Percentiles rank a stretch among this genome's conserved stretches.
Evolutionary conservation across 768 basidiomycete species (phyloP).

Genomic region (Austroboletus eburneus): DNA sequence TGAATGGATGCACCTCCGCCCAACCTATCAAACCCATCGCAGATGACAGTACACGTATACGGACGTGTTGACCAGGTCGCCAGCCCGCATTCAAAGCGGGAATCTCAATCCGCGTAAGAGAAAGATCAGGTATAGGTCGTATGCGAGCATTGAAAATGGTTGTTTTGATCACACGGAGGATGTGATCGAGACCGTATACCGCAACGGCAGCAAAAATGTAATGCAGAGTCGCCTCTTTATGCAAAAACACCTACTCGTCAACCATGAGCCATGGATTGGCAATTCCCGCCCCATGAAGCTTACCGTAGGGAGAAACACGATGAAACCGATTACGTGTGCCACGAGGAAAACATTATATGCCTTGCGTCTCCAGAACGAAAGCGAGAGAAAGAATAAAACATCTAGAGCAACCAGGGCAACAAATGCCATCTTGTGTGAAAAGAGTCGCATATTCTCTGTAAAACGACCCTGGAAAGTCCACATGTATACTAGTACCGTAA

Average conservation of each 20-base stretch:
- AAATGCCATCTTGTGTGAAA: conserved; percentile 26
- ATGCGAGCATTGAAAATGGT: conserved; percentile 43
- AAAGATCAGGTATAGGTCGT: conserved; percentile 41
- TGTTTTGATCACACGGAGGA: conserved; percentile 44
- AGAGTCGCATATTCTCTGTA: conserved; percentile 3
- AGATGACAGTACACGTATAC: conserved; percentile 42
- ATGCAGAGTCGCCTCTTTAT: conserved; percentile 28
- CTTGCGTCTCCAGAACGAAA: conserved; percentile 38
- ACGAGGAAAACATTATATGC: conserved; percentile 43
- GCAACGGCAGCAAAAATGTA: conserved; percentile 39
- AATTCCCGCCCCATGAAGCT: conserved; percentile 15
- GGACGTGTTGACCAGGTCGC: conserved; percentile 59
- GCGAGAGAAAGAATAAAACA: conserved; percentile 36
- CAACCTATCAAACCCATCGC: conserved; percentile 37
- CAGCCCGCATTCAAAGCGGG: conserved; percentile 47
- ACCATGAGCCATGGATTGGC: not conserved
- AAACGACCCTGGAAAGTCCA: conserved; percentile 26
- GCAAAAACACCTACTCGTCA: conserved; percentile 22
- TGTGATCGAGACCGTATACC: conserved; percentile 43
- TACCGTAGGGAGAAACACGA: conserved; percentile 37
- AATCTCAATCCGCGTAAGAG: conserved; percentile 44
- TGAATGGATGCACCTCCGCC: conserved; percentile 50
- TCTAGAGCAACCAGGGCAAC: conserved; percentile 34
- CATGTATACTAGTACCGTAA: conserved; percentile 22
- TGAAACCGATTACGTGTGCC: conserved; percentile 41